phyloP scores from a whole-genome alignment of 2,329 filamentous ascomycete genomes.

The Dactylella cylindrospora region DNA sequence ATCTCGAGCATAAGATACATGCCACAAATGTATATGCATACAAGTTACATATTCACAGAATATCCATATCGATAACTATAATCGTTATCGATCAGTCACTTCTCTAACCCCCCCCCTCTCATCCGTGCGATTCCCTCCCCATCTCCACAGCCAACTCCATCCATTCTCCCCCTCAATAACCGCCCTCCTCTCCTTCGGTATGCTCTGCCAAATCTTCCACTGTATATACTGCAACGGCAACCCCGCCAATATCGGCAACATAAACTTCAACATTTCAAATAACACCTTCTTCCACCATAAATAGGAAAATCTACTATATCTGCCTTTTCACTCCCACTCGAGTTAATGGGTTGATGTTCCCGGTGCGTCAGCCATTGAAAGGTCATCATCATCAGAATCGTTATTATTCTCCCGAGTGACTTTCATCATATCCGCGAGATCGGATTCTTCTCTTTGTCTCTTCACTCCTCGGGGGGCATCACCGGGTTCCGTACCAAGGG shows the following conservation, averaged over 20 bases:
- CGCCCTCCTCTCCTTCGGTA: slow-evolving; percentile 11
- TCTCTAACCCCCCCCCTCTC: no score
- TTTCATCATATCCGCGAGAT: slow-evolving; percentile 13
- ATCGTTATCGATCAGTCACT: no score
- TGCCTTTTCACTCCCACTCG: background rate
- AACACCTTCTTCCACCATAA: background rate
- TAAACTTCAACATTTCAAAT: background rate
- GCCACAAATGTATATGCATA: no score
- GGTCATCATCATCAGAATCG: slow-evolving; percentile 17
- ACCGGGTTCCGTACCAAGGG: slow-evolving; percentile 6
- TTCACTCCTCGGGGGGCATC: slow-evolving; percentile 25
- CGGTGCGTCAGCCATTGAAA: slow-evolving; percentile 30
- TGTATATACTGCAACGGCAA: slow-evolving; percentile 10
- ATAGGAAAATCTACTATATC: background rate
- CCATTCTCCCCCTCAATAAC: slow-evolving; percentile 6
- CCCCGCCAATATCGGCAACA: slow-evolving; percentile 1
- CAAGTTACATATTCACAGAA: no score
- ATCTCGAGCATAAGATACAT: no score
- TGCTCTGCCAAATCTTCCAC: slow-evolving; percentile 13
- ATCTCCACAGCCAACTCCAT: slow-evolving; percentile 4
- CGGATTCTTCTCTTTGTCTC: slow-evolving; percentile 19
- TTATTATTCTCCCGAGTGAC: background rate
- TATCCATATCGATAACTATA: no score
- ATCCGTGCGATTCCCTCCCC: background rate
- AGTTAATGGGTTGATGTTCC: background rate